phyloP scores from a whole-genome alignment of 2,329 filamentous ascomycete genomes.

The Verticillium dahliae region DNA sequence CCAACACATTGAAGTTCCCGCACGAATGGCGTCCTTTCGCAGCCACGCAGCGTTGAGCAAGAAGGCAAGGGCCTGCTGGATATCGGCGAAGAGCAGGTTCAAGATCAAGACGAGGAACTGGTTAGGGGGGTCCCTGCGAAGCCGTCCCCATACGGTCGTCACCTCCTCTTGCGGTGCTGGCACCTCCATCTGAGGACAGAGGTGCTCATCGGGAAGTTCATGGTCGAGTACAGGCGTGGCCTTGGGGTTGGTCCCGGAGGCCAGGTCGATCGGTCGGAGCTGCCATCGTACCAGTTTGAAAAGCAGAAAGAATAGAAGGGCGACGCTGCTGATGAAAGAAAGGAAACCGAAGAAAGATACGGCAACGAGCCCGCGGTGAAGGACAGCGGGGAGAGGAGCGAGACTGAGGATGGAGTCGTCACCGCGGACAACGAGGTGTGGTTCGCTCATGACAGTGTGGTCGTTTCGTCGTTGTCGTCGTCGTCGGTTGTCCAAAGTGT shows the following conservation, averaged over 20 bases:
- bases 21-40: constrained; percentile 42
- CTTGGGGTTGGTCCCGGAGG: constrained; percentile 27
- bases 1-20: constrained; percentile 48
- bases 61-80: constrained; percentile 60
- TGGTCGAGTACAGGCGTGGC: constrained; percentile 13
- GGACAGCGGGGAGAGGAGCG: constrained; percentile 24
- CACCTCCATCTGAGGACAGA: constrained; percentile 13
- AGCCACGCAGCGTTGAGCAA: constrained; percentile 57
- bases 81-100: constrained; percentile 62
- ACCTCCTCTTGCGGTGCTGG: neutral
- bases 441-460: neutral
- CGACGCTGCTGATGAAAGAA: constrained; percentile 26
- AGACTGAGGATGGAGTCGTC: constrained; percentile 21
- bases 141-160: constrained; percentile 11
- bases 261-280: constrained; percentile 14
- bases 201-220: constrained; percentile 16
- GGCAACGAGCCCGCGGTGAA: constrained; percentile 28
- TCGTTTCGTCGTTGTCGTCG: neutral
- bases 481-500: neutral
- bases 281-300: constrained; percentile 29
- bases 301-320: constrained; percentile 25
- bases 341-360: constrained; percentile 27
- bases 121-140: constrained; percentile 39
- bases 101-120: constrained; percentile 65
- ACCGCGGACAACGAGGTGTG: constrained; percentile 13